phyloP scores from a whole-genome alignment of 2,329 filamentous ascomycete genomes.

The Fusarium papillatum region DNA sequence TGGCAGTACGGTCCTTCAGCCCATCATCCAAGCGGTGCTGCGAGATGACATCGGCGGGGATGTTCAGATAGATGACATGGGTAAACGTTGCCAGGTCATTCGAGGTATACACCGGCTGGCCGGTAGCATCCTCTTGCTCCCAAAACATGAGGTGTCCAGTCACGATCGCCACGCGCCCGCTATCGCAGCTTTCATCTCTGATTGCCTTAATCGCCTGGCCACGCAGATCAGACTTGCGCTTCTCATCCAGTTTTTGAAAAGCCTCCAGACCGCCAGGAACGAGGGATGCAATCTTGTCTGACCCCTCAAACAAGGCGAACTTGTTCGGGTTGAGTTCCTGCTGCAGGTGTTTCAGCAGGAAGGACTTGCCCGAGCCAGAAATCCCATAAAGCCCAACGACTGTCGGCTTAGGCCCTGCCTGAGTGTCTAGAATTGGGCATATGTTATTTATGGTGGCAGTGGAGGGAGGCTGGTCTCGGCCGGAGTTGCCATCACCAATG shows the following conservation, averaged over 20 bases:
- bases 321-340: constrained; percentile 31
- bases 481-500: not conserved
- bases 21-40: constrained; percentile 55
- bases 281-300: constrained; percentile 57
- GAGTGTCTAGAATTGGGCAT: not conserved
- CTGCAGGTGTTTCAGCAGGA: constrained; percentile 57
- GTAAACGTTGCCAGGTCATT: constrained; percentile 63
- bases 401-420: constrained; percentile 45
- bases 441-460: not conserved
- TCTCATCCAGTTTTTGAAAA: constrained; percentile 57
- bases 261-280: constrained; percentile 59
- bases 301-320: constrained; percentile 68
- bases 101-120: constrained; percentile 55
- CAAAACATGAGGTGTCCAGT: constrained; percentile 71
- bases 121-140: constrained; percentile 51
- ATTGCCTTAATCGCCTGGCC: constrained; percentile 61
- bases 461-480: not conserved
- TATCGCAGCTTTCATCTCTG: constrained; percentile 48
- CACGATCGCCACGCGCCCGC: constrained; percentile 59
- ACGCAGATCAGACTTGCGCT: constrained; percentile 55
- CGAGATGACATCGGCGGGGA: constrained; percentile 51
- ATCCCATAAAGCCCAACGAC: constrained; percentile 69
- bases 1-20: constrained; percentile 53
- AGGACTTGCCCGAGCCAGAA: constrained; percentile 67
- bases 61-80: constrained; percentile 70